Base-by-base conservation (phyloP, 2,329 filamentous ascomycete species). In the Penicillium concentricum region DNA sequence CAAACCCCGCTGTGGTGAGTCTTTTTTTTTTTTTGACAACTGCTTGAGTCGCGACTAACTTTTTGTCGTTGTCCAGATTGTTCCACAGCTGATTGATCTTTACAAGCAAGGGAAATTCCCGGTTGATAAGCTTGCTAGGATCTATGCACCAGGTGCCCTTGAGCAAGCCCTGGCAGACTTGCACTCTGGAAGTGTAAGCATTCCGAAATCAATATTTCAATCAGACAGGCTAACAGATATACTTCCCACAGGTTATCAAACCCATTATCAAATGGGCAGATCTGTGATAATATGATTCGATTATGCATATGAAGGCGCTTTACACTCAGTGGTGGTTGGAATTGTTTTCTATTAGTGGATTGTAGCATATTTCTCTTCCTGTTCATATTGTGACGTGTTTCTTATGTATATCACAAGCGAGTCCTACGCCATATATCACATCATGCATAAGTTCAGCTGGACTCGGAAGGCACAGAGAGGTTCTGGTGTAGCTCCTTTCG, bases 401-500 rank as follows among this genome's bases (percentile, higher is more conserved):
- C 26, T 16, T 16, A 9, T n/a, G 8, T 16, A n/a, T n/a, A 8
- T 32, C 9, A 10, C 18, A 30, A 15, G 34, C 18, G 7, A 49
- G 26, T 15, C n/a, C 7, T 6, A 12, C 15, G 12, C n/a, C 8
- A 20, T 18, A 42, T 32, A 39, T 34, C 13, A 22, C 16, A 39
- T 28, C 2, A n/a, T 46, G 15, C 7, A 42, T 3, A 37, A 20
- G 16, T 1, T 32, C 51, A 51, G 10, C 28, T 32, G 5, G 55
- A 61, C 38, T 58, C 22, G 41, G 59, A 45, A 44, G 61, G 57
- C 18, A 49, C 5, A 12, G 61, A 57, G 22, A 67, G 52, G 34
- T 69, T 68, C 54, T 67, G 61, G 15, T 65, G 65, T 22, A 69
- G 66, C 63, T 81, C 74, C 34, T 78, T 76, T 65, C 83, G 81